Base-by-base conservation (phyloP, 352 stramenopile species). In the Globisporangium orthogonon region DNA sequence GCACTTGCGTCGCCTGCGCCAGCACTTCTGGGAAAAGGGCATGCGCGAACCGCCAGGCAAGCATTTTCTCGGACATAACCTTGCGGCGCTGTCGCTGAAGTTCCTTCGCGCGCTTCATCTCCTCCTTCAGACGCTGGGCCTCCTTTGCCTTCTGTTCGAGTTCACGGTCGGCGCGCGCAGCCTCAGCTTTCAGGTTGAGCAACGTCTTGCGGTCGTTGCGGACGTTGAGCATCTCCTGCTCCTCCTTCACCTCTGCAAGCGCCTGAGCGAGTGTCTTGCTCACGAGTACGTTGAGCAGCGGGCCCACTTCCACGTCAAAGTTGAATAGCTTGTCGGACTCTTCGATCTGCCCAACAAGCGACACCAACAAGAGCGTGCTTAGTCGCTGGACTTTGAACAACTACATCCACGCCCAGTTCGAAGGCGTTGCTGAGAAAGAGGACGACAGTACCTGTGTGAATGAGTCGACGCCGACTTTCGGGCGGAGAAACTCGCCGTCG, bases 261-360 rank as follows among this genome's bases (percentile, higher is more conserved):
- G 79, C 84, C 62, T 95, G 86, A 17, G 85, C 78, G 10, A 95
- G 68, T 3, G 82, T 95, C 53, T 94, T 95, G 66, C 73, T 87
- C 31, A 94, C 82, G 18, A 95, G 52, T 1, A 93, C 78, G 52
- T 78, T 78, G 15, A 95, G 65, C 10, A 95, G 59, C 31, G 86
- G 86, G 61, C 72, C 70, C 41, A 94, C 82, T 52, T 95, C 83
- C 14, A 60, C 56, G 56, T 95, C 82, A 60, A 93, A 95, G 54
- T 92, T 79, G 62, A 92, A 94, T 18, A 95, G 61, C 30, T 75
- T 69, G 52, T 88, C 81, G 1, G 69, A 66, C 18, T 78, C 73
- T 44, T 91, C 78, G 52, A 94, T 94, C 78, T 95, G 54, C 5
- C 7, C 23, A 23, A 23, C 23, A 23, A 23, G 23, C 23, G 23